Base-by-base conservation (phyloP, 768 basidiomycete species). In the Auricularia sp. region DNA sequence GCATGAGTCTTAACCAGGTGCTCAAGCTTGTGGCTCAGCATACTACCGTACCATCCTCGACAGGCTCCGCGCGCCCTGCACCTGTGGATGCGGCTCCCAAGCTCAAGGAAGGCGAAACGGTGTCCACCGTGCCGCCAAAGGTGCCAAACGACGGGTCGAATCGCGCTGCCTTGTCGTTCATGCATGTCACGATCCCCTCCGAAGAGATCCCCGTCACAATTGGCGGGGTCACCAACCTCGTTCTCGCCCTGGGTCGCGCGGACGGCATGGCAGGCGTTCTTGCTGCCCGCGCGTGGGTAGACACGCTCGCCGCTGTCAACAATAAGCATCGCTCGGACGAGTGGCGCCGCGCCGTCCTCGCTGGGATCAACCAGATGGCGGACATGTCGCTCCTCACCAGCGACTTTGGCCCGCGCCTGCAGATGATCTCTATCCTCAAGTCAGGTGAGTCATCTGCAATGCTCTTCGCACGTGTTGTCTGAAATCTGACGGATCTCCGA, bases 231-330 rank as follows among this genome's bases (percentile, higher is more conserved):
- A 82, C 83, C 64, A 81, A 83, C 67, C 79, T 82, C 81, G 73
- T 81, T 23, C 69, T 83, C 66, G 81, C 82, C 71, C 77, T 82
- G 73, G 83, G 81, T 70, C 79, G 77, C 71, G 82, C 81, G 81
- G 81, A 83, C 64, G 78, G 79, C 7, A 81, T 83, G 80, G 79
- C 82, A 3, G 80, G 80, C 5, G 81, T 76, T 35, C 82, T 83
- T 81, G 78, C 82, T 47, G 80, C 83, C 77, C 76, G 80, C 42
- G 83, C 81, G 10, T 83, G 82, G 83, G 77, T 77, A 3, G 81
- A 84, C 62, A 70, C 73, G 1, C 73, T 84, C n/a, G 73, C 77
- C 7, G 77, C 78, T 14, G 74, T 69, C 42, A 69, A 68, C 21
- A 75, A 74, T 66, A 82, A 77, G 70, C 78, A 78, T 39, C 70